Conservation (phyloP, 176 grass and related monocot genomes). For the Eragrostis curvula region DNA sequence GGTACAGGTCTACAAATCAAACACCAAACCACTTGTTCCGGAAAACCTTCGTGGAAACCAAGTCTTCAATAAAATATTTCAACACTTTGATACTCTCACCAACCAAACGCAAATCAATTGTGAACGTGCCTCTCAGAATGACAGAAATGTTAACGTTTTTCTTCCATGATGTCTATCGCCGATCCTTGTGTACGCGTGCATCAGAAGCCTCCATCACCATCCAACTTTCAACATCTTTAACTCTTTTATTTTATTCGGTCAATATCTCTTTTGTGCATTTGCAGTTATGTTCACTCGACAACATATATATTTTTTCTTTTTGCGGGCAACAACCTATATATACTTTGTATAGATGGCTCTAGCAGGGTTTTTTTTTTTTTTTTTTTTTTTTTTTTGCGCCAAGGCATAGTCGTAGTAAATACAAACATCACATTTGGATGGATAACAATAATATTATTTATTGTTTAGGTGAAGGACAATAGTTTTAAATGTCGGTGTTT, state of each 20-base stretch:
- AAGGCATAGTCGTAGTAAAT: not conserved
- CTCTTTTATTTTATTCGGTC: not conserved
- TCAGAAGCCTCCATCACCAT: conserved; percentile 22
- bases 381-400: not conserved
- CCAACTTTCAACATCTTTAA: conserved; percentile 8
- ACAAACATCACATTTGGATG: too few relatives aligned
- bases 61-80: not conserved
- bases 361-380: too few relatives aligned
- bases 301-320: not conserved
- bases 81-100: not conserved
- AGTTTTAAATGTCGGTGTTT: too few relatives aligned
- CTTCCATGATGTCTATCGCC: not conserved
- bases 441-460: too few relatives aligned
- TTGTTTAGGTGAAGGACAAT: too few relatives aligned
- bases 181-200: not conserved
- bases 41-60: not conserved
- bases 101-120: conserved; percentile 4
- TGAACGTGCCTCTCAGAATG: not conserved
- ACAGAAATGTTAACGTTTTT: not conserved
- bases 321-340: not conserved
- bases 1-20: too few relatives aligned
- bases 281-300: not conserved
- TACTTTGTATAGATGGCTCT: not conserved
- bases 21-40: not conserved
- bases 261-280: conserved; percentile 21